These are phyloP conservation scores for Arthrobotrys iridis DNA, from an alignment of 2,329 filamentous ascomycete genomes.

Conservation along the genomic window DNA sequence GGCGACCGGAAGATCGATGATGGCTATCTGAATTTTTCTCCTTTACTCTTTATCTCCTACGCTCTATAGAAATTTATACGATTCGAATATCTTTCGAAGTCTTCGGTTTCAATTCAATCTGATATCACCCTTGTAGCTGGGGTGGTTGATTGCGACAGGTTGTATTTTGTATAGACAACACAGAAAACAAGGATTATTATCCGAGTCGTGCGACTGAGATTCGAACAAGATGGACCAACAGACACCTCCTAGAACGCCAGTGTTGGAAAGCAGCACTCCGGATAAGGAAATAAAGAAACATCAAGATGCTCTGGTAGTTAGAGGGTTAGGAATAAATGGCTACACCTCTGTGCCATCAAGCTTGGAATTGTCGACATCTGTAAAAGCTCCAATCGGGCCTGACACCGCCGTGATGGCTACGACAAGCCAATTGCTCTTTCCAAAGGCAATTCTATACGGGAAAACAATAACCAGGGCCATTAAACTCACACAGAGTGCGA, in stretches of 20 bases:
- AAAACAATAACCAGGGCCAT: slow-evolving; percentile 19
- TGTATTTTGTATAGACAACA: slow-evolving; percentile 33
- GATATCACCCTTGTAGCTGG: slow-evolving; percentile 12
- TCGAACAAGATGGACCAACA: slow-evolving; percentile 35
- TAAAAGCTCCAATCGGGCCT: not conserved
- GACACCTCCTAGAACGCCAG: slow-evolving; percentile 34
- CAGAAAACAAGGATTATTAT: not conserved
- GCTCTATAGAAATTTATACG: not conserved
- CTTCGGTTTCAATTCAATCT: not conserved
- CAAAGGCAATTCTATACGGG: slow-evolving; percentile 15
- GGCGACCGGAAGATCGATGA: slow-evolving; percentile 38
- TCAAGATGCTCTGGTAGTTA: not conserved
- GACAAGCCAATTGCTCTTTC: not conserved
- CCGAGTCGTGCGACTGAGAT: not conserved
- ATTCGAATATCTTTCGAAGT: not conserved
- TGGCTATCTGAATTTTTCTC: not conserved
- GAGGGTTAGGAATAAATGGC: not conserved
- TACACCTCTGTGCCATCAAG: not conserved
- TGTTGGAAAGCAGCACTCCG: slow-evolving; percentile 20
- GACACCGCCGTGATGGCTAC: not conserved
- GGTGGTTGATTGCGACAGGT: slow-evolving; percentile 8
- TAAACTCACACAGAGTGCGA: slow-evolving; percentile 38
- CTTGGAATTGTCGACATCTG: not conserved
- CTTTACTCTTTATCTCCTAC: slow-evolving; percentile 4
- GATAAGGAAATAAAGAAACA: slow-evolving; percentile 20